Evolutionary conservation across 2,329 filamentous ascomycete species (phyloP), one percentile per base, ranked within the genome.

Genomic region (Trichothecium roseum): DNA sequence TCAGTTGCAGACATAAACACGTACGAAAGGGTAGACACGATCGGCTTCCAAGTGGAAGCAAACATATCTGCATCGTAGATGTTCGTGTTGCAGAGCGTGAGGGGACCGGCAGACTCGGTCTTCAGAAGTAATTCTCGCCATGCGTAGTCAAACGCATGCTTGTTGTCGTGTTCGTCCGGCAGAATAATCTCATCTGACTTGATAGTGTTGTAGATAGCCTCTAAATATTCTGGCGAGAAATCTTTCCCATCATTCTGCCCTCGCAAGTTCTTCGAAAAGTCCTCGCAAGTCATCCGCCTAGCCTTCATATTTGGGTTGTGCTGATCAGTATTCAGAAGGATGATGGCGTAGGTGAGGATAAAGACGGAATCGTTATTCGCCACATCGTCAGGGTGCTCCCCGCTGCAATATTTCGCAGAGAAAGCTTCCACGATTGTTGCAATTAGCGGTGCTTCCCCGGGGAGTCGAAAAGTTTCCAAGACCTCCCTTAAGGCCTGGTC

Each of bases 1-100:
- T 98, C 93, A 1, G 87, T 94, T 13, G 93, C 93, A 26, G 89
- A 96, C 81, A 96, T 94, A 64, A 98, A 98, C 4, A 98, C 91
- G 53, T 96, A 98, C 10, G 91, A 93, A 37, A 98, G 66, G 0
- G 93, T 96, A 4, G 91, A 88, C 27, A 98, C 73, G 34, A 98
- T 87, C 0, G 93, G 89, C 53, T 78, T 87, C 91, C 93, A 98
- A 1, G 88, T 95, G 16, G 87, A 83, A 38, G 83, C 79, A 56
- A 98, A 98, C 85, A 98, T 95, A 53, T 98, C 88, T 4, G 88
- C 85, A 57, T 98, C 93, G 56, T 86, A 98, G 28, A 94, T 78
- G 52, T 95, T 96, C 4, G 89, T 94, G 45, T 94, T 74, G 54
- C 87, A 93, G 20, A 89, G 66, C 24, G 82, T 64, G 30, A 96